Evolutionary conservation across 1,139 yeast species (phyloP).

Genomic region (Blastobotrys niveus): DNA sequence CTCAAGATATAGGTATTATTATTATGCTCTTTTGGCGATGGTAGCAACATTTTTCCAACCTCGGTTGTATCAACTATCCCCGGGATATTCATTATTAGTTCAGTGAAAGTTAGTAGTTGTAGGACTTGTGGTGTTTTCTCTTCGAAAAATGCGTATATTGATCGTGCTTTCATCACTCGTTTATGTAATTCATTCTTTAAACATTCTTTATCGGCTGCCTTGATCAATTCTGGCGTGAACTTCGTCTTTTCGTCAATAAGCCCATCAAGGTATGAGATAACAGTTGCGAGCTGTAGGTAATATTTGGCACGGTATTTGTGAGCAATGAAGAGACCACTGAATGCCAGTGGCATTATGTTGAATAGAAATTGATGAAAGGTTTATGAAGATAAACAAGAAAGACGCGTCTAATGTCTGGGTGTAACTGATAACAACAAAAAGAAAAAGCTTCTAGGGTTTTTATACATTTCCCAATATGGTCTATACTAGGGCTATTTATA

Average conservation of each 20-base stretch:
- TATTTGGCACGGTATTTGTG: not conserved
- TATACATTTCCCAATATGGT: too few species aligned
- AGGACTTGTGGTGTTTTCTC: not conserved
- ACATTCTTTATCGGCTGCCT: not conserved
- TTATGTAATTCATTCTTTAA: not conserved
- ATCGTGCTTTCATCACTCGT: not conserved
- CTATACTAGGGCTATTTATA: too few species aligned
- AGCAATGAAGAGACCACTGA: too few species aligned
- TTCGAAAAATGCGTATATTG: not conserved
- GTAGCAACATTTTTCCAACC: not conserved
- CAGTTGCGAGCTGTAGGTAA: not conserved
- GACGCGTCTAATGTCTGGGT: too few species aligned
- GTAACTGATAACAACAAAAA: too few species aligned
- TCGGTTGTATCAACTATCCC: not conserved
- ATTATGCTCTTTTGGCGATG: not conserved
- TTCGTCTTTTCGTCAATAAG: not conserved
- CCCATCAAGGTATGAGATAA: not conserved
- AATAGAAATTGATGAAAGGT: too few species aligned
- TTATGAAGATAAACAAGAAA: too few species aligned
- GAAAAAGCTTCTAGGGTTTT: too few species aligned
- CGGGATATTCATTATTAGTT: not conserved
- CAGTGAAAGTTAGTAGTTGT: not conserved
- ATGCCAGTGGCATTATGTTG: too few species aligned
- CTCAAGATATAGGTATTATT: not conserved
- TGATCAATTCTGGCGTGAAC: not conserved